Base-by-base conservation (phyloP, 2,329 filamentous ascomycete species). In the Fusarium anthophilum region DNA sequence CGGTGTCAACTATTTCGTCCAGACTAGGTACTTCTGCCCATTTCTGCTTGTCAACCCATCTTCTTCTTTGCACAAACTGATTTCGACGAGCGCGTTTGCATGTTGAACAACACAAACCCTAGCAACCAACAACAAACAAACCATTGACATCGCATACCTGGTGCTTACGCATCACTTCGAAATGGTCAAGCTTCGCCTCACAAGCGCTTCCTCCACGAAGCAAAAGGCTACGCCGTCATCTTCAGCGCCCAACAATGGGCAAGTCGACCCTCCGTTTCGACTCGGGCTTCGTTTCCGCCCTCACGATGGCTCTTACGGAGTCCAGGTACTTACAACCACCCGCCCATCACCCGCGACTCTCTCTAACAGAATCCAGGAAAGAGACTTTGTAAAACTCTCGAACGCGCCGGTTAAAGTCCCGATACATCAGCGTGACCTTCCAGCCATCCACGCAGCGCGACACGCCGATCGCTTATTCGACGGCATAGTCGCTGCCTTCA, bases 21-120 rank as follows among this genome's bases (percentile, higher is more conserved):
- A 6, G 6, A 11, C 8, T 20, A 48, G 28, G 28, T 28, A 28
- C 28, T 28, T 28, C 28, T 28, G 28, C 28, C 28, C 28, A 28
- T 0, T 32, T 26, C 9, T 53, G 17, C 22, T 8, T 18, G 5
- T 12, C 4, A 5, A 4, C 4, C 0, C 1, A 35, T 11, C 48
- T 24, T 6, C 2, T 5, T 1, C 8, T 26, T 3, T 20, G 6
- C 30, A 14, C 17, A 51, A 24, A 35, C 30, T 8, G 12, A 35
- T 20, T 14, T 14, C 22, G 4, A 2, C 2, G 13, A 32, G 32
- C 3, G 15, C 13, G 13, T 6, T 28, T 28, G 28, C 28, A 28
- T 28, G 2, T 28, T 28, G 8, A 28, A 3, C 28, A 28, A 28
- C 28, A 28, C 28, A 28, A 8, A 28, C 26, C 26, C 26, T 6